phyloP scores from a whole-genome alignment of 495 filamentous ascomycete species.

The Talaromyces adpressus region DNA sequence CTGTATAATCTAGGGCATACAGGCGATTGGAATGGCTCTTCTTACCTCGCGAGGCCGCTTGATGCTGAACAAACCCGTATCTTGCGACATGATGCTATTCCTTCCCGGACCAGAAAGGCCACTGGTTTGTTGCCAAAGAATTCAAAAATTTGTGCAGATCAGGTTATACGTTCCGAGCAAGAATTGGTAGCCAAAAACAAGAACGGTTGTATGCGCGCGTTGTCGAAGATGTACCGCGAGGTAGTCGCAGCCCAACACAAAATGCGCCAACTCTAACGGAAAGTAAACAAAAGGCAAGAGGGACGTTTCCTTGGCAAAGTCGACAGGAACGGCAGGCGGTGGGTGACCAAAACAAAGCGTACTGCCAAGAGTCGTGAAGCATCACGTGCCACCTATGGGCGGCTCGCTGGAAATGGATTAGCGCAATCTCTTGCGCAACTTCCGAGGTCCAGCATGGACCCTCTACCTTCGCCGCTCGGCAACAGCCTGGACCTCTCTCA shows the following conservation, averaged over 20 bases:
- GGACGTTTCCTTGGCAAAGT: conserved; percentile 5
- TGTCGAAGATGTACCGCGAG: not conserved
- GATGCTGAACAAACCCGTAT: conserved; percentile 66
- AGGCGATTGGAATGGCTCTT: conserved; percentile 7
- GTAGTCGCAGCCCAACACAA: not conserved
- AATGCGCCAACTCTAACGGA: not conserved
- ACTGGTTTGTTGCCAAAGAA: not conserved
- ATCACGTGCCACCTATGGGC: conserved; percentile 2
- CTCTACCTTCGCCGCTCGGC: not conserved
- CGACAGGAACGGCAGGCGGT: conserved; percentile 28
- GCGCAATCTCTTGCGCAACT: conserved; percentile 11
- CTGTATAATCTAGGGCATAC: not conserved
- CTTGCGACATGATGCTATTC: conserved; percentile 61
- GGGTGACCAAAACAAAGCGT: not conserved
- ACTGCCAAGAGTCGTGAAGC: not conserved
- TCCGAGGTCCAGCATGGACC: conserved; percentile 31
- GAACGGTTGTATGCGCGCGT: not conserved
- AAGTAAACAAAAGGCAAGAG: conserved; percentile 21
- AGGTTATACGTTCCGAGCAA: not conserved
- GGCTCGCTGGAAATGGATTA: conserved; percentile 12
- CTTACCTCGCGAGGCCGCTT: conserved; percentile 66
- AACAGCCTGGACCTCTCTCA: too few species aligned
- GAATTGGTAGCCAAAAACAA: not conserved
- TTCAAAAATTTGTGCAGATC: not conserved
- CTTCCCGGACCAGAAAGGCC: not conserved